Percentiles rank a stretch among this genome's conserved stretches.
These are phyloP conservation scores for Chaetomiaceae sp. DNA, from an alignment of 2,329 filamentous ascomycete species.

Conservation along the genomic window DNA sequence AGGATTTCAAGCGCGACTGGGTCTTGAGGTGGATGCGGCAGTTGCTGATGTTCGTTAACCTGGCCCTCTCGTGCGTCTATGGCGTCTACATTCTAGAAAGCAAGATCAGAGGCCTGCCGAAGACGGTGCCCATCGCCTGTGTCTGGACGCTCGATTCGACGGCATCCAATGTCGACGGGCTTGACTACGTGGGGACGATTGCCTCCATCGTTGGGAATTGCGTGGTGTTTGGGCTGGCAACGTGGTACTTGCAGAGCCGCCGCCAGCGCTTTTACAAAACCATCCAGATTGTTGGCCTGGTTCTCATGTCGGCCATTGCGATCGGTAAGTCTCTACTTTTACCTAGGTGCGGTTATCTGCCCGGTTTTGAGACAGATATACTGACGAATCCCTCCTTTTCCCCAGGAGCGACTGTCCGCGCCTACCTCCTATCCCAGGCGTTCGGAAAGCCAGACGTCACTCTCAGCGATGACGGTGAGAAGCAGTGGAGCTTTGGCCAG, in stretches of 20 bases:
- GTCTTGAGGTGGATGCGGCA: constrained; percentile 61
- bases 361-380: not conserved
- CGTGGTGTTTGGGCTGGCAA: constrained; percentile 52
- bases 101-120: constrained; percentile 45
- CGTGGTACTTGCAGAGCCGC: constrained; percentile 58
- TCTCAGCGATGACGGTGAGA: constrained; percentile 48
- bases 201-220: constrained; percentile 54
- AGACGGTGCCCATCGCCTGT: constrained; percentile 52
- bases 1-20: constrained; percentile 61
- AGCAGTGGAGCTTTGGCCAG: constrained; percentile 57
- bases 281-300: constrained; percentile 47
- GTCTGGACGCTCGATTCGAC: constrained; percentile 44
- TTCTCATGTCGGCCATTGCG: constrained; percentile 52
- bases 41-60: constrained; percentile 59
- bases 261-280: constrained; percentile 47
- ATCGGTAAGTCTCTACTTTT: constrained; percentile 34
- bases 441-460: constrained; percentile 48
- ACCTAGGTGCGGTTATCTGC: not conserved
- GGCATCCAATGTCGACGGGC: constrained; percentile 27
- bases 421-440: constrained; percentile 53
- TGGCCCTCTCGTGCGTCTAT: constrained; percentile 50
- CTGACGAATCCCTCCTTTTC: not conserved
- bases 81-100: constrained; percentile 52
- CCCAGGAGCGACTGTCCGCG: constrained; percentile 44
- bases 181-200: constrained; percentile 54